Evolutionary conservation across 371 early-diverging fungal genomes (phyloP).

Genomic region (Lichtheimia hyalospora): DNA sequence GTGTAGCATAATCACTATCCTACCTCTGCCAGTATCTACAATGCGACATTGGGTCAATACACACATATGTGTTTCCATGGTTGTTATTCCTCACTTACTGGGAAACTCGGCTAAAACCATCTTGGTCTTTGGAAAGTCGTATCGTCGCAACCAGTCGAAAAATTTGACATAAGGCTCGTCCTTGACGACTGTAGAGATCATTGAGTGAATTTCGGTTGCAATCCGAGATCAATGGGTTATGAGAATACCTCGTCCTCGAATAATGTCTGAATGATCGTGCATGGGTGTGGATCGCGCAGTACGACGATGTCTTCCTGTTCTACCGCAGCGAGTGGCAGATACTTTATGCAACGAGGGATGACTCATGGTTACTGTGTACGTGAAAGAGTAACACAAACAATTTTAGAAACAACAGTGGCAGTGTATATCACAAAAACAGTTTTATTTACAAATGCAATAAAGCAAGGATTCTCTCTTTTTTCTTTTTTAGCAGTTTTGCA

Average conservation of each 20-base stretch:
- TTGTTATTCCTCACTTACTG: constrained; percentile 26
- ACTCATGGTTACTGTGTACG: constrained; percentile 1
- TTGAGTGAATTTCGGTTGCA: not conserved
- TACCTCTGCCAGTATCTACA: constrained; percentile 60
- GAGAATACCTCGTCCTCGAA: not conserved
- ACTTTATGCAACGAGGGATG: not conserved
- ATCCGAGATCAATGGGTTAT: not conserved
- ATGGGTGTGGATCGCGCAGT: not conserved
- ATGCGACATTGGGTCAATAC: not conserved
- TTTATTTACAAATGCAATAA: too few relatives aligned
- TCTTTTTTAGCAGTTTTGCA: constrained; percentile 25
- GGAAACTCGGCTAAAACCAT: constrained; percentile 57
- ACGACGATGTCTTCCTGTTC: not conserved
- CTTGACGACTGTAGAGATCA: constrained; percentile 31
- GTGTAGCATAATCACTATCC: not conserved
- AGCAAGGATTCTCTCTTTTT: constrained; percentile 6
- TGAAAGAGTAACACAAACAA: not conserved
- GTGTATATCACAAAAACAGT: not conserved
- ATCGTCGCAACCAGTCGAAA: constrained; percentile 47
- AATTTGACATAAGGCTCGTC: constrained; percentile 51
- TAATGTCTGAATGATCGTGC: not conserved
- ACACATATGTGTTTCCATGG: not conserved
- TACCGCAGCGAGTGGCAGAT: not conserved
- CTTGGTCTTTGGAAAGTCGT: constrained; percentile 56
- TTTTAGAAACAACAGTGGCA: not conserved